Evolutionary conservation across 2,329 filamentous ascomycete species (phyloP).

Genomic region (Penicillium griseofulvum): DNA sequence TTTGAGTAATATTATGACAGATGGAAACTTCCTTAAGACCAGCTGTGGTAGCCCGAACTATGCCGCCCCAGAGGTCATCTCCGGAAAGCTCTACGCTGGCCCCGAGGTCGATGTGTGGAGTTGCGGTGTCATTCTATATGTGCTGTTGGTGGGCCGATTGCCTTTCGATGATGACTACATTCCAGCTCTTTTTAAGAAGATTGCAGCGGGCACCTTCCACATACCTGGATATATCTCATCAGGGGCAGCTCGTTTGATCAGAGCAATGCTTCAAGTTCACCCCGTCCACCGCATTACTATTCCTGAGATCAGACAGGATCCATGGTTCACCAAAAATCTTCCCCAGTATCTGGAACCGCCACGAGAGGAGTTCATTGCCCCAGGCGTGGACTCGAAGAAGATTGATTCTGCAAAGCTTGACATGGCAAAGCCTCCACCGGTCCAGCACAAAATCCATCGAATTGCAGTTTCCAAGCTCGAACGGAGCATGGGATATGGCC

Average conservation of each 20-base stretch:
- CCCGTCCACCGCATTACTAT: constrained; percentile 93
- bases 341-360: constrained; percentile 83
- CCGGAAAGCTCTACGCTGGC: constrained; percentile 93
- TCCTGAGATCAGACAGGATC: constrained; percentile 85
- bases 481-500: constrained; percentile 96
- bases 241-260: constrained; percentile 72
- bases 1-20: constrained; percentile 99
- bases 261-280: constrained; percentile 92
- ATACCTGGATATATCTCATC: constrained; percentile 87
- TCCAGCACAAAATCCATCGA: constrained; percentile 87
- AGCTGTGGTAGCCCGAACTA: constrained; percentile 98
- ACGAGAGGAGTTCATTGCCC: constrained; percentile 87
- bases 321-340: constrained; percentile 88
- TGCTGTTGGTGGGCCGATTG: constrained; percentile 64
- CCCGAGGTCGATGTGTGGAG: constrained; percentile 92
- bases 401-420: constrained; percentile 79
- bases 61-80: constrained; percentile 95
- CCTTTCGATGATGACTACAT: constrained; percentile 99
- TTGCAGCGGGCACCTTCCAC: constrained; percentile 88
- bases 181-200: constrained; percentile 95
- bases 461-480: constrained; percentile 93
- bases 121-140: constrained; percentile 65
- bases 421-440: constrained; percentile 70
- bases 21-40: constrained; percentile 97
- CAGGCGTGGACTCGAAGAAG: constrained; percentile 89